Evolutionary conservation across 176 grass and related monocot genomes (phyloP).

Genomic region (Aegilops longissima): DNA sequence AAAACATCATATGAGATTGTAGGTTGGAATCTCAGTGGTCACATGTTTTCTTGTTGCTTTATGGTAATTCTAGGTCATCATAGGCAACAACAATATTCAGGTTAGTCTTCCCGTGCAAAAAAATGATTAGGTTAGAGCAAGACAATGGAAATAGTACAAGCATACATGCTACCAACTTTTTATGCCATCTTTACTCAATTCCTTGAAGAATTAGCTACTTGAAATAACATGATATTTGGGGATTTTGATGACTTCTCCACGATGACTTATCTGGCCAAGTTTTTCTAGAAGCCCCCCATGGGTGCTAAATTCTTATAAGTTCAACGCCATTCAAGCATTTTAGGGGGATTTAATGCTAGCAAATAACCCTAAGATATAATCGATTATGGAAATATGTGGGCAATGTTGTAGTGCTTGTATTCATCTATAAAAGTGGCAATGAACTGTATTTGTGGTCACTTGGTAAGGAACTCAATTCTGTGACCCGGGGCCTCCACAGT

Average conservation of each 20-base stretch:
- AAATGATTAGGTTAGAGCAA: background rate
- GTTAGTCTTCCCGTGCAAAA: too few relatives aligned
- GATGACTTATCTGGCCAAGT: background rate
- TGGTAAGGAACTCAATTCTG: background rate
- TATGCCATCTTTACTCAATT: background rate
- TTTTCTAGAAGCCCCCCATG: background rate
- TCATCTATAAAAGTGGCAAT: background rate
- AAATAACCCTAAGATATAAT: background rate
- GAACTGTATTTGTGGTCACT: background rate
- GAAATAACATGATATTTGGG: background rate
- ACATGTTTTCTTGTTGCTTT: background rate
- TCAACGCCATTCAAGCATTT: background rate
- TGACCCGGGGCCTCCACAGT: background rate
- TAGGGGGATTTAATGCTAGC: background rate
- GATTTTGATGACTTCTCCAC: background rate
- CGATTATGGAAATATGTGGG: background rate
- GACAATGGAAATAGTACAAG: background rate
- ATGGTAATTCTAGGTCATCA: background rate
- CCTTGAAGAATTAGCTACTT: background rate
- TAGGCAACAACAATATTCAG: background rate
- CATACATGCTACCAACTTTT: background rate
- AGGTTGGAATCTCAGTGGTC: background rate
- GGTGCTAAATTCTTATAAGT: background rate
- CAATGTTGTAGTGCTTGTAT: background rate
- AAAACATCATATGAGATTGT: background rate